Evolutionary conservation across 2,329 filamentous ascomycete species (phyloP).

Genomic region (Helicocarpus griseus): DNA sequence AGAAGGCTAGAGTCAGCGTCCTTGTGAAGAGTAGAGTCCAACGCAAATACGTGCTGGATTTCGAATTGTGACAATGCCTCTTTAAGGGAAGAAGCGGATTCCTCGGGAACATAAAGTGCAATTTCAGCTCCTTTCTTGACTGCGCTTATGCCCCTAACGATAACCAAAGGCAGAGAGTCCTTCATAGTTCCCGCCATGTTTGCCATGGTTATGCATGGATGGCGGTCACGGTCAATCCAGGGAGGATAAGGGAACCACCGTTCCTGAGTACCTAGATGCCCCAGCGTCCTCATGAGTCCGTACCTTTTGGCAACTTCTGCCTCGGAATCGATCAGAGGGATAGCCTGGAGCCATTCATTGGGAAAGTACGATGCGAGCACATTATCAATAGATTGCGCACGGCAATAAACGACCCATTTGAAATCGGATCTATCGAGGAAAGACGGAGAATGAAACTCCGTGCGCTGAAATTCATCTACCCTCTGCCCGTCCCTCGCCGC

Average conservation of each 20-base stretch:
- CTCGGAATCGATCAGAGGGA: slow-evolving; percentile 6
- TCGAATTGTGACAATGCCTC: slow-evolving; percentile 3
- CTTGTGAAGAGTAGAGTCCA: slow-evolving; percentile 4
- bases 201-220: slow-evolving; percentile 6
- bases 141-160: slow-evolving; percentile 5
- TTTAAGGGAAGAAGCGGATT: slow-evolving; percentile 3
- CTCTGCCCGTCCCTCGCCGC: slow-evolving; percentile 4
- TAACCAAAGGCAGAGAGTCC: background rate
- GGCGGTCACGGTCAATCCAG: slow-evolving; percentile 9
- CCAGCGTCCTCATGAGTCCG: slow-evolving; percentile 6
- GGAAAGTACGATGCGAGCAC: slow-evolving; percentile 7
- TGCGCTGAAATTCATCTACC: slow-evolving; percentile 7
- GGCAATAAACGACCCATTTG: slow-evolving; percentile 6
- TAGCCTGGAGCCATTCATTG: slow-evolving; percentile 5
- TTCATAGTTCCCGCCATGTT: slow-evolving; percentile 5
- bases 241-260: slow-evolving; percentile 9
- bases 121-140: slow-evolving; percentile 6
- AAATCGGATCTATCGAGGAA: slow-evolving; percentile 9
- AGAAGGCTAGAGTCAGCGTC: slow-evolving; percentile 8
- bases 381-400: slow-evolving; percentile 6
- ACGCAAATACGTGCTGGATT: slow-evolving; percentile 2
- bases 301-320: slow-evolving; percentile 8
- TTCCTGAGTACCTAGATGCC: slow-evolving; percentile 8
- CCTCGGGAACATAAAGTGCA: slow-evolving; percentile 3
- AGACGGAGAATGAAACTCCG: slow-evolving; percentile 4